phyloP scores from a whole-genome alignment of 2,329 filamentous ascomycete species.

The Penicillium sp. region DNA sequence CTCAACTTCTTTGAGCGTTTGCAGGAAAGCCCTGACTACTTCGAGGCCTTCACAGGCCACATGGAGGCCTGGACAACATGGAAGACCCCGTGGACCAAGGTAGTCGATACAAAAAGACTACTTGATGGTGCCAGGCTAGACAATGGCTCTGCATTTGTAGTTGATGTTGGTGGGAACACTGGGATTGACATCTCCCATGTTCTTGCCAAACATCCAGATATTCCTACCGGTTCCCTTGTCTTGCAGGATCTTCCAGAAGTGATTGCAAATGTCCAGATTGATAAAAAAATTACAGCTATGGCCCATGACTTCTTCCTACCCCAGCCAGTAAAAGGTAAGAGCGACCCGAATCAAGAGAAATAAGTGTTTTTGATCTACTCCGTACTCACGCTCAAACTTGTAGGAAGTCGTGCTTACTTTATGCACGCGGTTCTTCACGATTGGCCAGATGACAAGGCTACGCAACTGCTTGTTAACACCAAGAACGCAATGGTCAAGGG shows the following conservation, averaged over 20 bases:
- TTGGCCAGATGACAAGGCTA: constrained; percentile 40
- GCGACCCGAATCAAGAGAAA: too few species aligned
- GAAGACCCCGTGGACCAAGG: constrained; percentile 37
- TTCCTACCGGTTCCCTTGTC: constrained; percentile 34
- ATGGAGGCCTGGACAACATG: constrained; percentile 38
- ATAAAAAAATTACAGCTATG: constrained; percentile 27
- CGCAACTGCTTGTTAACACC: constrained; percentile 32
- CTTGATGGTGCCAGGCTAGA: constrained; percentile 20
- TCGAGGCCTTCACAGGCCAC: constrained; percentile 36
- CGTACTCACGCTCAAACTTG: not conserved
- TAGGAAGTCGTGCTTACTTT: constrained; percentile 43
- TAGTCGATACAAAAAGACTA: constrained; percentile 28
- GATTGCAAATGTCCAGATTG: constrained; percentile 27
- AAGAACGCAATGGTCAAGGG: constrained; percentile 39
- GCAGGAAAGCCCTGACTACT: constrained; percentile 28
- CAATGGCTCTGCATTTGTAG: constrained; percentile 30
- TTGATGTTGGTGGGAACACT: constrained; percentile 43
- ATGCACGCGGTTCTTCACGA: constrained; percentile 47
- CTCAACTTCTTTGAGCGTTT: constrained; percentile 38
- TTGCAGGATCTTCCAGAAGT: constrained; percentile 43
- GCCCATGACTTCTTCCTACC: constrained; percentile 30
- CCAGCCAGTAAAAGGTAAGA: constrained; percentile 30
- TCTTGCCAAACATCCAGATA: constrained; percentile 31
- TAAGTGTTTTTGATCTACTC: not conserved
- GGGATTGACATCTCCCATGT: constrained; percentile 40